Evolutionary conservation across 2,329 filamentous ascomycete species (phyloP).

Genomic region (Aspergillus glaucus): DNA sequence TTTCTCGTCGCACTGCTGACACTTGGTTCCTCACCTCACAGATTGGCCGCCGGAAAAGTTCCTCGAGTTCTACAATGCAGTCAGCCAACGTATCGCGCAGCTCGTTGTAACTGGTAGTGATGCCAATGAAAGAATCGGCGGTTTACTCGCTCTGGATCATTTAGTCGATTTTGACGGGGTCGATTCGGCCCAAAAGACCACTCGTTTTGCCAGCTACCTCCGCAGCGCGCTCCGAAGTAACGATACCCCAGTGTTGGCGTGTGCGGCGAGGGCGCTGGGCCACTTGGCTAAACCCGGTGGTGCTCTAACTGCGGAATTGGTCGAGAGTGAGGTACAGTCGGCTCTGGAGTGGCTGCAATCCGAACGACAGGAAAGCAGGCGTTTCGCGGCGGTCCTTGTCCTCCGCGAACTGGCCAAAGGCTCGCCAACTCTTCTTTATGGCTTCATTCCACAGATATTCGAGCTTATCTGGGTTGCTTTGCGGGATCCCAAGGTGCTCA

Average conservation of each 20-base stretch:
- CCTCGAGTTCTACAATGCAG: conserved; percentile 59
- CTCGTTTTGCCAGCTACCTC: conserved; percentile 85
- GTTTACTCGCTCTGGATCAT: conserved; percentile 83
- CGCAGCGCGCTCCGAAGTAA: conserved; percentile 83
- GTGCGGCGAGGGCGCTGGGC: conserved; percentile 81
- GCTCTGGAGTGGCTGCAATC: conserved; percentile 95
- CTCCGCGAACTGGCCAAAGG: conserved; percentile 86
- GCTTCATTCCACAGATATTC: conserved; percentile 90
- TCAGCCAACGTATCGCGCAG: conserved; percentile 59
- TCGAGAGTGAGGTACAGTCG: conserved; percentile 94
- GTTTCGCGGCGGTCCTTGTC: conserved; percentile 88
- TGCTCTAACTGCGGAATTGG: conserved; percentile 87
- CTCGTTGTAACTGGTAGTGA: conserved; percentile 82
- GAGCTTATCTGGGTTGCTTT: conserved; percentile 95
- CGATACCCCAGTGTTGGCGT: conserved; percentile 83
- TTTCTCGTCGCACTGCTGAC: neutral
- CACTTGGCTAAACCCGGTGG: conserved; percentile 88
- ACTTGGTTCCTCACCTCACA: conserved; percentile 22
- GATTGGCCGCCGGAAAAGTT: conserved; percentile 81
- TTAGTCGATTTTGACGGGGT: conserved; percentile 96
- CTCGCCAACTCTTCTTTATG: conserved; percentile 91
- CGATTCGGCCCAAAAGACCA: conserved; percentile 87
- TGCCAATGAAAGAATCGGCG: conserved; percentile 80
- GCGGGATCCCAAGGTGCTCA: conserved; percentile 81
- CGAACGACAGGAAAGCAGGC: conserved; percentile 84